Evolutionary conservation across 2,329 filamentous ascomycete genomes (phyloP), one percentile per base, ranked within the genome.

Genomic region (Capronia coronata): DNA sequence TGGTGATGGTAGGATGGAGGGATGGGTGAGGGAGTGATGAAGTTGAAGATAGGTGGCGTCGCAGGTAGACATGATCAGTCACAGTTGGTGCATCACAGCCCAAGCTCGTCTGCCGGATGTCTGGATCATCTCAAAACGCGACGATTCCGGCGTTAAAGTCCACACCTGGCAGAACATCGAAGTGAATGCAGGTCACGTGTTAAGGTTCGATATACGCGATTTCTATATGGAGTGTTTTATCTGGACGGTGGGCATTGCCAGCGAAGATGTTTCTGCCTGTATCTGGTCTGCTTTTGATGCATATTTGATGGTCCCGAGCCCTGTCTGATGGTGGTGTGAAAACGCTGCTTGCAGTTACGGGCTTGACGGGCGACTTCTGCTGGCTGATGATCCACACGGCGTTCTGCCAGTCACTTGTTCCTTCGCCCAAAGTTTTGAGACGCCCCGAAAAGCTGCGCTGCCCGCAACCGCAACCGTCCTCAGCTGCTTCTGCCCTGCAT

Each of bases 91-190:
- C 51, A 52, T 49, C 48, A 35, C 46, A 54, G 43, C 46, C 51
- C 52, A 52, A 56, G 50, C 54, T 56, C 50, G 34, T 53, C 50
- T 51, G 49, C 48, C 44, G 49, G 40, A 50, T 56, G 44, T 48
- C 47, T 53, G 45, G 43, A 49, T 55, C 47, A 50, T 55, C 48
- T 50, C 46, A 42, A 44, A 42, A 46, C 39, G 37, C 47, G 46
- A 30, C 47, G 46, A 41, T 16, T 27, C n/a, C 42, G 43, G 43
- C 43, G 37, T 50, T 43, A 48, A n/a, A 52, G 38, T 41, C 38
- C 38, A 22, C 21, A n/a, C n/a, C n/a, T n/a, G n/a, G n/a, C n/a
- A 25, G 43, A 43, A 46, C 41, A 52, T 39, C 32, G 50, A 45
- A 38, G 23, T 29, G 34, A 39, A 18, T n/a, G 4, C 32, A 39